Evolutionary conservation across 1,139 yeast species (phyloP).

Genomic region (Yamadazyma triangularis): DNA sequence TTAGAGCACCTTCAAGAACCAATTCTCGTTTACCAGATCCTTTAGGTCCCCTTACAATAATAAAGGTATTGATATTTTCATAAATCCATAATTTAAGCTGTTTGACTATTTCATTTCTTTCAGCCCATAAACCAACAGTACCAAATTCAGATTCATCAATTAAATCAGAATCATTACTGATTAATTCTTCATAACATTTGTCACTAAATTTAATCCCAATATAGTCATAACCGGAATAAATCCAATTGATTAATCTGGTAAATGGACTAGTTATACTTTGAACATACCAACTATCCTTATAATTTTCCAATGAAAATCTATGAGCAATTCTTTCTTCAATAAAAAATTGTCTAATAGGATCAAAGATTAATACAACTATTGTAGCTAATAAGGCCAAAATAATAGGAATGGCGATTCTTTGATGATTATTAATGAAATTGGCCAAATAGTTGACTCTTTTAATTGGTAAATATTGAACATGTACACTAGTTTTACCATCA

Average conservation of each 20-base stretch:
- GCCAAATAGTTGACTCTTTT: slow-evolving; percentile 48
- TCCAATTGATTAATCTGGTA: slow-evolving; percentile 18
- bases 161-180: slow-evolving; percentile 12
- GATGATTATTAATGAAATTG: slow-evolving; percentile 65
- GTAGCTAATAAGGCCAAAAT: slow-evolving; percentile 53
- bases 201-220: slow-evolving; percentile 18
- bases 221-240: slow-evolving; percentile 25
- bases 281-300: slow-evolving; percentile 27
- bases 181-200: slow-evolving; percentile 14
- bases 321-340: slow-evolving; percentile 70
- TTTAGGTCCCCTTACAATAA: slow-evolving; percentile 85
- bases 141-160: slow-evolving; percentile 6
- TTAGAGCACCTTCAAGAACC: slow-evolving; percentile 65
- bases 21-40: slow-evolving; percentile 90
- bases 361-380: slow-evolving; percentile 79
- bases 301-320: slow-evolving; percentile 30
- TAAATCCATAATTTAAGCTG: slow-evolving; percentile 75
- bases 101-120: slow-evolving; percentile 61
- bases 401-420: slow-evolving; percentile 70
- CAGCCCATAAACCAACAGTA: slow-evolving; percentile 48
- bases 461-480: slow-evolving; percentile 65
- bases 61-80: slow-evolving; percentile 77
- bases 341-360: slow-evolving; percentile 84
- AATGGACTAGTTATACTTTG: slow-evolving; percentile 26
- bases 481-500: slow-evolving; percentile 53